phyloP scores from a whole-genome alignment of 192 early-diverging fungal species.

The Coemansia sp. region DNA sequence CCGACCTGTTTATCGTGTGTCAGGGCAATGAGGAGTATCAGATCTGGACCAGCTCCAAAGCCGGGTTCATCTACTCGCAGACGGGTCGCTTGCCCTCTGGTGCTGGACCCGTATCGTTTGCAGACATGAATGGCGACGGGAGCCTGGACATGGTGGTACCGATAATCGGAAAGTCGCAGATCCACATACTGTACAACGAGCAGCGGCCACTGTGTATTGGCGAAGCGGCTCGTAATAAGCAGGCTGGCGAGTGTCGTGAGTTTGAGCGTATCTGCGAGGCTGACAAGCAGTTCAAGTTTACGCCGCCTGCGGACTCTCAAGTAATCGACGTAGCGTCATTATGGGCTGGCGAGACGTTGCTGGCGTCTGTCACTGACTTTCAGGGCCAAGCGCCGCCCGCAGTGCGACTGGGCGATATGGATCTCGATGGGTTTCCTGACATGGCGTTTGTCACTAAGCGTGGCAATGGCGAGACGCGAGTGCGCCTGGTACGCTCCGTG shows the following conservation, averaged over 20 bases:
- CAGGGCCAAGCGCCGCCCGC: constrained; percentile 63
- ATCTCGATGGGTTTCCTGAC: constrained; percentile 93
- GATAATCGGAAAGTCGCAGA: constrained; percentile 60
- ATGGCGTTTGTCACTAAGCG: constrained; percentile 66
- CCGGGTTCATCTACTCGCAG: constrained; percentile 69
- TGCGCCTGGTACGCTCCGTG: constrained; percentile 70
- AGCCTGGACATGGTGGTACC: constrained; percentile 84
- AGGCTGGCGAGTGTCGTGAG: constrained; percentile 60
- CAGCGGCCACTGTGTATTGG: constrained; percentile 79
- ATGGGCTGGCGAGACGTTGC: constrained; percentile 56
- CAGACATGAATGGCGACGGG: constrained; percentile 94
- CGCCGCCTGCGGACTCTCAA: constrained; percentile 30
- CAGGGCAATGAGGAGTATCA: constrained; percentile 64
- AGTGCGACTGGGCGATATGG: constrained; percentile 75
- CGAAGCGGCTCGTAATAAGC: background rate
- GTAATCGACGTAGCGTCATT: constrained; percentile 30
- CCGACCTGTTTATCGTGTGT: constrained; percentile 78
- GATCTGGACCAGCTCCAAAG: constrained; percentile 71
- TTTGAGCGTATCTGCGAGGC: constrained; percentile 69
- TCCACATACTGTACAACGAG: constrained; percentile 80
- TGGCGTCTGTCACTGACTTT: constrained; percentile 49
- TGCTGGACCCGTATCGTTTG: constrained; percentile 82
- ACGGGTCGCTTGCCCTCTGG: constrained; percentile 63
- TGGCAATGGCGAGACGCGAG: constrained; percentile 42
- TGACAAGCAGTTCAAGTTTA: constrained; percentile 63